These are phyloP conservation scores for Aureobasidium sp. DNA, from an alignment of 2,329 filamentous ascomycete genomes.

Conservation along the genomic window DNA sequence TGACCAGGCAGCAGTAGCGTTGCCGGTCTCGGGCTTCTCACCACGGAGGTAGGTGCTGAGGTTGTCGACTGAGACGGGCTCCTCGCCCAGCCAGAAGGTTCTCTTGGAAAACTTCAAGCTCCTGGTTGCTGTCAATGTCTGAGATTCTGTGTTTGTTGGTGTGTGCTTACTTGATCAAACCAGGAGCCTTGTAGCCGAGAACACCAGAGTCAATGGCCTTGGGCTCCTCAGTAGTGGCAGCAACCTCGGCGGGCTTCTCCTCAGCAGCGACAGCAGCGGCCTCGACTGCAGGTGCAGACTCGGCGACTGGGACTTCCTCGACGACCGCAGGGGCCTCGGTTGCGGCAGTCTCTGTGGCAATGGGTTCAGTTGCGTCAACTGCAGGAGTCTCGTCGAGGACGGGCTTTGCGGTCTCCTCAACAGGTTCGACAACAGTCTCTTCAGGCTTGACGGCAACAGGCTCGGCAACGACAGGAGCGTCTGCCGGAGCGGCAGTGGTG, in stretches of 20 bases:
- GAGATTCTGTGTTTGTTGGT: constrained; percentile 15
- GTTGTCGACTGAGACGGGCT: constrained; percentile 64
- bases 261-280: constrained; percentile 34
- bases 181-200: constrained; percentile 83
- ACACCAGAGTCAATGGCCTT: constrained; percentile 62
- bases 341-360: neutral
- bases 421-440: constrained; percentile 15
- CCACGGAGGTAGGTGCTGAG: constrained; percentile 72
- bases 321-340: constrained; percentile 30
- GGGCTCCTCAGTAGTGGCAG: constrained; percentile 38
- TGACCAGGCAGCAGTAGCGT: constrained; percentile 81
- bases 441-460: constrained; percentile 14
- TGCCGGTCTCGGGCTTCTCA: constrained; percentile 75
- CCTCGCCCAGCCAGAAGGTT: constrained; percentile 65
- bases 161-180: constrained; percentile 74
- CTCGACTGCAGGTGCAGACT: constrained; percentile 31
- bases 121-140: constrained; percentile 42
- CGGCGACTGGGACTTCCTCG: constrained; percentile 27
- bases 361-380: constrained; percentile 6
- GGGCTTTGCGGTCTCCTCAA: constrained; percentile 10
- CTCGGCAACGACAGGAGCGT: constrained; percentile 15
- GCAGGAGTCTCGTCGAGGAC: constrained; percentile 15
- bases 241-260: constrained; percentile 19
- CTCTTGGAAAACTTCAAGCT: constrained; percentile 87
- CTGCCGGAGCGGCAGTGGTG: constrained; percentile 16